Base-by-base conservation (phyloP, 139 green algal genomes). In the Tetraselmis striata region DNA sequence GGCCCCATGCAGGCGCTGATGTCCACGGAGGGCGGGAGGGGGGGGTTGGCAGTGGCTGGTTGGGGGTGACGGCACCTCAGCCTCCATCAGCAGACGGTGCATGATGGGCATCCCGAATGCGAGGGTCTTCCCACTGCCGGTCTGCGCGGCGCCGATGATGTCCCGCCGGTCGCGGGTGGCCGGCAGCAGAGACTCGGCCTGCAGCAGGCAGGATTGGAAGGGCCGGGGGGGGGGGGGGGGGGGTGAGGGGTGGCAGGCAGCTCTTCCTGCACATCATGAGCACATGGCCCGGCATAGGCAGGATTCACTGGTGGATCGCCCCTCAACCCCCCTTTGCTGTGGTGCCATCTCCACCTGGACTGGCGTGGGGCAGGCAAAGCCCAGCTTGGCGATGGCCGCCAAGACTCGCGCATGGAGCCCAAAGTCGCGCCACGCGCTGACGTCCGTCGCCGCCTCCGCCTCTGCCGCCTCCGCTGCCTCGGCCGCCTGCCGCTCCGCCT, bases 31-130 rank as follows among this genome's bases (percentile, higher is more conserved):
- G n/a, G n/a, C n/a, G n/a, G n/a, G n/a, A n/a, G n/a, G n/a, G n/a
- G n/a, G n/a, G n/a, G n/a, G n/a, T n/a, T n/a, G n/a, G n/a, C n/a
- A n/a, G n/a, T n/a, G n/a, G n/a, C n/a, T n/a, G n/a, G n/a, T n/a
- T n/a, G n/a, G n/a, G 45, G 18, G 45, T 5, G 45, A 67, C 45
- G 45, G 45, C 45, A 67, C 45, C 76, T 79, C 76, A 1, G 90
- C 84, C 28, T 84, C 59, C 28, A 87, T 31, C 82, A 98, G 87
- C 59, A 92, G 59, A 23, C 83, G 77, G 77, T 99, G 91, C 77
- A 98, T 59, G 45, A 99, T 98, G 58, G 97, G 96, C 76, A 99
- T 87, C 0, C 92, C 96, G 84, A 98, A 99, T 0, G 97, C 97
- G 58, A 99, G 91, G 1, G 96, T 99, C 87, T 99, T 99, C n/a